A percentile compares a stretch with the other conserved stretches of the same genome.
These are phyloP conservation scores for Trichoderma lentiforme DNA, from an alignment of 2,329 filamentous ascomycete species.

Conservation along the genomic window DNA sequence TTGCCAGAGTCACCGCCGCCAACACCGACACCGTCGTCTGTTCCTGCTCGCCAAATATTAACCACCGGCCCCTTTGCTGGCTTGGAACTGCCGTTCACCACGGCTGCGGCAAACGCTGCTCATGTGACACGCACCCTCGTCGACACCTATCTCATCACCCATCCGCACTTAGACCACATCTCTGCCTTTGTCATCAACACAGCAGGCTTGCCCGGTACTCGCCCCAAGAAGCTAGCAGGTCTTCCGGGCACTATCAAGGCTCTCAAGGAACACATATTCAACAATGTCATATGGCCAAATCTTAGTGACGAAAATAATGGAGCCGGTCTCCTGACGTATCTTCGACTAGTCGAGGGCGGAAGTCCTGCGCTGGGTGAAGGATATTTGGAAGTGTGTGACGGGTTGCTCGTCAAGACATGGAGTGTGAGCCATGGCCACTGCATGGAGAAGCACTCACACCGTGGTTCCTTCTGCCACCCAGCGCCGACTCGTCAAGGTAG, in stretches of 20 bases:
- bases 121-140: slow-evolving; percentile 76
- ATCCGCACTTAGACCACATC: slow-evolving; percentile 95
- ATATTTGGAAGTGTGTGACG: slow-evolving; percentile 85
- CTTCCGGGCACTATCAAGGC: slow-evolving; percentile 86
- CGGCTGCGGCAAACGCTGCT: slow-evolving; percentile 72
- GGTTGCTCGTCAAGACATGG: slow-evolving; percentile 83
- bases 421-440: slow-evolving; percentile 88
- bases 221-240: slow-evolving; percentile 82
- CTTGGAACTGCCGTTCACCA: slow-evolving; percentile 64
- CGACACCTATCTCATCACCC: slow-evolving; percentile 87
- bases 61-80: slow-evolving; percentile 75
- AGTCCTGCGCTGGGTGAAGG: slow-evolving; percentile 80
- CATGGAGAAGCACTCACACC: slow-evolving; percentile 68
- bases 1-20: slow-evolving; percentile 35
- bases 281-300: slow-evolving; percentile 97
- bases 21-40: slow-evolving; percentile 18
- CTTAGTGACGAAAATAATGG: slow-evolving; percentile 94
- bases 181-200: slow-evolving; percentile 92
- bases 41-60: slow-evolving; percentile 48
- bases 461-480: slow-evolving; percentile 50
- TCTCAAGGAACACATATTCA: slow-evolving; percentile 93
- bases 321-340: slow-evolving; percentile 86
- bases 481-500: slow-evolving; percentile 50
- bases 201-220: slow-evolving; percentile 73
- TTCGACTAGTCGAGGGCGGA: slow-evolving; percentile 82